Conservation (phyloP, 2,329 filamentous ascomycete genomes). For the Seiridium unicorne region DNA sequence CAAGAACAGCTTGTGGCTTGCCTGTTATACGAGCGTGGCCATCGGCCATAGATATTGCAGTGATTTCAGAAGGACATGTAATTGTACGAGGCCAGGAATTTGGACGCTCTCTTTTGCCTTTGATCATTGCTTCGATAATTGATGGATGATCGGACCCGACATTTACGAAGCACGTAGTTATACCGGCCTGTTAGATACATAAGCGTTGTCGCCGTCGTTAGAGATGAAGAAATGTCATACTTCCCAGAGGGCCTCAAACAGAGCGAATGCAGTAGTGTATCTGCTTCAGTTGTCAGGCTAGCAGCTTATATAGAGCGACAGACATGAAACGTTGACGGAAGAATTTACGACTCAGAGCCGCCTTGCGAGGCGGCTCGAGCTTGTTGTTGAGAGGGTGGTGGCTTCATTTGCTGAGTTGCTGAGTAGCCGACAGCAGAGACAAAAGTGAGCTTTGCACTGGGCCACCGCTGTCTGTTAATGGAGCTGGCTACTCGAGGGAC, state of each 20-base stretch:
- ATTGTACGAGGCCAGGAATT: constrained; percentile 64
- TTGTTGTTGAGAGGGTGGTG: no score
- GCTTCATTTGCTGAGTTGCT: no score
- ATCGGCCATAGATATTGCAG: constrained; percentile 74
- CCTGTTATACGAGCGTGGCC: constrained; percentile 68
- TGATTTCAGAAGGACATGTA: constrained; percentile 65
- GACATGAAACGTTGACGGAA: no score
- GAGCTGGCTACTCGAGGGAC: no score
- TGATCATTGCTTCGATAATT: constrained; percentile 72
- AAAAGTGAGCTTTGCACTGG: no score
- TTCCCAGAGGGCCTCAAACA: constrained; percentile 68
- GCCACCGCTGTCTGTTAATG: no score
- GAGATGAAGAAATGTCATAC: constrained; percentile 36
- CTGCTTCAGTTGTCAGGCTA: background rate
- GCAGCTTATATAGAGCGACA: no score
- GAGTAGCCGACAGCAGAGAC: no score
- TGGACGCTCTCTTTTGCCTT: constrained; percentile 65
- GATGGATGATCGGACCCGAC: constrained; percentile 64
- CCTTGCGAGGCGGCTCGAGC: no score
- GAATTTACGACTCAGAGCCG: no score
- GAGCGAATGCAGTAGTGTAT: constrained; percentile 68
- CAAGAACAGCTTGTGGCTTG: constrained; percentile 68
- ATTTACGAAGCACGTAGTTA: constrained; percentile 57
- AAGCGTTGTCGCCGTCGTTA: background rate
- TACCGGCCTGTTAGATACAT: constrained; percentile 35